Percentiles rank a stretch among this genome's conserved stretches.
These are phyloP conservation scores for Mycena indigotica DNA, from an alignment of 768 basidiomycete genomes.

Conservation along the genomic window DNA sequence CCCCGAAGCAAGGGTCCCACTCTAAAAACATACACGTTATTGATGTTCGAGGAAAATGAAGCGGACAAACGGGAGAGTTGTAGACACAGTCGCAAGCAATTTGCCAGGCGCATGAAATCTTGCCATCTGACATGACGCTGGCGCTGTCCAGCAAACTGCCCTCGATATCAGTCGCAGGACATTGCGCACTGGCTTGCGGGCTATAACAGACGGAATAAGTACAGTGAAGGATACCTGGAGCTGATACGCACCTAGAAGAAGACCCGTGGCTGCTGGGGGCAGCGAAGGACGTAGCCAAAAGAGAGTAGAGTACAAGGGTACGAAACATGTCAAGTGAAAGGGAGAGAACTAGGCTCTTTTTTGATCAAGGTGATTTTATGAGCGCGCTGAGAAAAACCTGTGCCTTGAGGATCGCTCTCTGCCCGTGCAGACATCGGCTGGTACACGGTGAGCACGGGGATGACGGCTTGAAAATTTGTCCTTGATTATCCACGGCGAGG, in stretches of 20 bases:
- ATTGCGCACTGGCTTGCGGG: background rate
- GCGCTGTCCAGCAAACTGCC: background rate
- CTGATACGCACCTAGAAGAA: background rate
- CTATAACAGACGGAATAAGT: background rate
- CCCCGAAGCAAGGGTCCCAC: background rate
- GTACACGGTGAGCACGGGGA: background rate
- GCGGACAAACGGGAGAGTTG: background rate
- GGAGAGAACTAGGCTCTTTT: background rate
- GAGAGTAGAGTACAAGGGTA: background rate
- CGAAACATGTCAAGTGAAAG: background rate
- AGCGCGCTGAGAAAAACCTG: background rate
- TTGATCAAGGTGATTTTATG: background rate
- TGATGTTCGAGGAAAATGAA: background rate
- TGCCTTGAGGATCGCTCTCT: background rate
- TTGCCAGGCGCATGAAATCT: background rate
- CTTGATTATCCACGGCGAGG: background rate
- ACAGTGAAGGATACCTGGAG: too few relatives aligned
- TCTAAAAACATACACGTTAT: background rate
- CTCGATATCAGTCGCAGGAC: background rate
- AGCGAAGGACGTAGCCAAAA: background rate
- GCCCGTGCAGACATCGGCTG: background rate
- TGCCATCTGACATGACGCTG: background rate
- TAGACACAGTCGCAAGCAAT: conserved; percentile 1
- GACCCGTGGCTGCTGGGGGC: background rate
- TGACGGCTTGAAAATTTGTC: background rate